Percentiles rank a stretch among this genome's conserved stretches.
phyloP scores from a whole-genome alignment of 352 stramenopile genomes.

The Pythium aquatile region DNA sequence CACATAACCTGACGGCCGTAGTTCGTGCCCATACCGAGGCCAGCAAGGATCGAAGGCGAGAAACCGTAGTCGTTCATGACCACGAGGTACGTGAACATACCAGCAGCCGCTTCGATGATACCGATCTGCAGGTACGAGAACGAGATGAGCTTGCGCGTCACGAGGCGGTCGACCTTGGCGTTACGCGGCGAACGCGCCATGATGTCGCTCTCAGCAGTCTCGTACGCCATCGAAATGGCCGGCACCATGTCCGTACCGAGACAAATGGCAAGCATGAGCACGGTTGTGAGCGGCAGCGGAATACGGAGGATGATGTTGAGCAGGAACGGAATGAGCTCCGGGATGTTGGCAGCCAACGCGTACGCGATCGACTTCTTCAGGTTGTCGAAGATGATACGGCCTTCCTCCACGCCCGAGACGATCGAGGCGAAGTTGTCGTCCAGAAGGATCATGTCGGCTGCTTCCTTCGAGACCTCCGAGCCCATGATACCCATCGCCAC shows the following conservation, averaged over 20 bases:
- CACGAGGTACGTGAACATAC: slow-evolving; percentile 88
- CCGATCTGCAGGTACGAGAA: slow-evolving; percentile 89
- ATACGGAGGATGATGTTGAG: slow-evolving; percentile 84
- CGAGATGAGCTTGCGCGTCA: slow-evolving; percentile 89
- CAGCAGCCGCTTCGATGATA: slow-evolving; percentile 82
- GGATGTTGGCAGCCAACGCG: slow-evolving; percentile 90
- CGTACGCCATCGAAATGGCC: slow-evolving; percentile 92
- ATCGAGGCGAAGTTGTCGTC: slow-evolving; percentile 99
- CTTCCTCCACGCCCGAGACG: slow-evolving; percentile 93
- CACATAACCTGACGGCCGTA: slow-evolving; percentile 89
- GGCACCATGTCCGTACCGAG: slow-evolving; percentile 92
- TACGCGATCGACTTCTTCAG: slow-evolving; percentile 94
- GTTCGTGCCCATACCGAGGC: slow-evolving; percentile 72
- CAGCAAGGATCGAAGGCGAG: slow-evolving; percentile 71
- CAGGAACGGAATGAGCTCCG: slow-evolving; percentile 86
- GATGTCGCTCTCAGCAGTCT: slow-evolving; percentile 85
- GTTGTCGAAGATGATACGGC: slow-evolving; percentile 95
- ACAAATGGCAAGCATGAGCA: slow-evolving; percentile 92
- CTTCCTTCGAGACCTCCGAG: slow-evolving; percentile 94
- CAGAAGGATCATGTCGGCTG: slow-evolving; percentile 94
- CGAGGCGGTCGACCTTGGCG: slow-evolving; percentile 77
- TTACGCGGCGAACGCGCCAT: slow-evolving; percentile 84
- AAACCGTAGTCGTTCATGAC: slow-evolving; percentile 91
- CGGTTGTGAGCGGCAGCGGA: slow-evolving; percentile 85
- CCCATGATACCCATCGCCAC: slow-evolving; percentile 98